Percentiles rank a stretch among this genome's conserved stretches.
phyloP scores from a whole-genome alignment of 2,329 filamentous ascomycete species.

The Exophiala oligosperma region DNA sequence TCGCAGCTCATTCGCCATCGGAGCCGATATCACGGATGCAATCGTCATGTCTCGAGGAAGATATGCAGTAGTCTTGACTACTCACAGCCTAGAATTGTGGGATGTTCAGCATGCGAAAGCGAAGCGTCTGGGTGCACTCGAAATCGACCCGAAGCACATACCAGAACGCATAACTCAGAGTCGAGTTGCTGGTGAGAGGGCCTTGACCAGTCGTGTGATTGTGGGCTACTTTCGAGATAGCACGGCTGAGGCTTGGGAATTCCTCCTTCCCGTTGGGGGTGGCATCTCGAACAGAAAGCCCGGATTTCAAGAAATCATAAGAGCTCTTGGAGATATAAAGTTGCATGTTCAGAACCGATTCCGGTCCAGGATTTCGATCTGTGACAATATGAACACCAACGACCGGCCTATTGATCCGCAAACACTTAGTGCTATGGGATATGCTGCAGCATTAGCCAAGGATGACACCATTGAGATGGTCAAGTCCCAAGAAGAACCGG shows the following conservation, averaged over 20 bases:
- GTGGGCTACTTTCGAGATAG: slow-evolving; percentile 18
- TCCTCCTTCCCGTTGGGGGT: slow-evolving; percentile 16
- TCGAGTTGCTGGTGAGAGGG: slow-evolving; percentile 19
- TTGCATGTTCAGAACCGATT: slow-evolving; percentile 18
- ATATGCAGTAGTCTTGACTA: slow-evolving; percentile 22
- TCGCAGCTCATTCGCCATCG: slow-evolving; percentile 19
- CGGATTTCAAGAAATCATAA: slow-evolving; percentile 21
- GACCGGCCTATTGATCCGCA: slow-evolving; percentile 10
- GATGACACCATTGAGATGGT: slow-evolving; percentile 21
- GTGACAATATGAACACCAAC: slow-evolving; percentile 25
- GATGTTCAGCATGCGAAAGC: slow-evolving; percentile 23
- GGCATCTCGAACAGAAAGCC: slow-evolving; percentile 2
- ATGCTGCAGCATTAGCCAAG: slow-evolving; percentile 20
- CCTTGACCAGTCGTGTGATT: slow-evolving; percentile 24
- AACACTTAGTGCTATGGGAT: slow-evolving; percentile 13
- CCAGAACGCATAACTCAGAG: slow-evolving; percentile 23
- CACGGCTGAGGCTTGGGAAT: slow-evolving; percentile 20
- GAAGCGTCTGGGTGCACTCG: slow-evolving; percentile 10
- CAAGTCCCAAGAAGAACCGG: slow-evolving; percentile 19
- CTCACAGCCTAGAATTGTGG: slow-evolving; percentile 20
- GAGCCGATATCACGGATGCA: slow-evolving; percentile 19
- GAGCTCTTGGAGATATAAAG: slow-evolving; percentile 16
- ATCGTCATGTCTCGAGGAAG: slow-evolving; percentile 21
- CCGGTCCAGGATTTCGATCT: slow-evolving; percentile 19
- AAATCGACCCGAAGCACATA: slow-evolving; percentile 7